These are phyloP conservation scores for Microbotryum silenes-acaulis DNA, from an alignment of 1,284 basidiomycete species.

Conservation along the genomic window DNA sequence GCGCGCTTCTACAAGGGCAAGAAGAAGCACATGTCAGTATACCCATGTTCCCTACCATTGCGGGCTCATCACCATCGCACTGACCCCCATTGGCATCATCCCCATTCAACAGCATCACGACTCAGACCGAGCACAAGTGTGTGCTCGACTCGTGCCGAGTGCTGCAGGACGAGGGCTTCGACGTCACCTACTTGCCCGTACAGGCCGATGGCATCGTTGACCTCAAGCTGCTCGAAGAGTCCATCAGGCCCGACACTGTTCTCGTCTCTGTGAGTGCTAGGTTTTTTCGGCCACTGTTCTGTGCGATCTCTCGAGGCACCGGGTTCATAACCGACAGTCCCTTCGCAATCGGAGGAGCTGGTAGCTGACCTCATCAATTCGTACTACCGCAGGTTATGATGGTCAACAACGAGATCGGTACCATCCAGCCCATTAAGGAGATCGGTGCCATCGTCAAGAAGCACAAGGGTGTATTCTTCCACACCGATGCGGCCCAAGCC, in stretches of 20 bases:
- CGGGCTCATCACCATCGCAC: not conserved
- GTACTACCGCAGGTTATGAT: conserved; percentile 64
- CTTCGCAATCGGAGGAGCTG: not conserved
- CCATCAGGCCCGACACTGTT: conserved; percentile 77
- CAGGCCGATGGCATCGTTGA: conserved; percentile 76
- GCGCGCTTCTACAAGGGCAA: conserved; percentile 81
- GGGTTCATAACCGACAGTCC: not conserved
- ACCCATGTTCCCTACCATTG: not conserved
- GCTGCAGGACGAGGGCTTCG: conserved; percentile 92
- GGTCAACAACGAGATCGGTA: conserved; percentile 99
- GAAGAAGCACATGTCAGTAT: conserved; percentile 71
- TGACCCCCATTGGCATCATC: not conserved
- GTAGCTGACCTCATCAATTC: not conserved
- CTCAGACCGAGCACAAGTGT: conserved; percentile 84
- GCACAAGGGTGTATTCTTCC: conserved; percentile 84
- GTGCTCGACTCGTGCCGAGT: conserved; percentile 96
- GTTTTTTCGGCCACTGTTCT: no score
- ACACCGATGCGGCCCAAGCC: conserved; percentile 96
- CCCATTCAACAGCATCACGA: conserved; percentile 48
- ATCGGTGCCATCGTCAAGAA: conserved; percentile 76
- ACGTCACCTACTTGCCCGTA: conserved; percentile 94
- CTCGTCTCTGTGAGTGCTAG: conserved; percentile 55
- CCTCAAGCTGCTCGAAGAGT: conserved; percentile 64
- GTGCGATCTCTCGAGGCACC: not conserved
- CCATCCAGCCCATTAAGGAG: conserved; percentile 94